Evolutionary conservation across 371 early-diverging fungal species (phyloP).

Genomic region (Thermomucor indicae-seudaticae): DNA sequence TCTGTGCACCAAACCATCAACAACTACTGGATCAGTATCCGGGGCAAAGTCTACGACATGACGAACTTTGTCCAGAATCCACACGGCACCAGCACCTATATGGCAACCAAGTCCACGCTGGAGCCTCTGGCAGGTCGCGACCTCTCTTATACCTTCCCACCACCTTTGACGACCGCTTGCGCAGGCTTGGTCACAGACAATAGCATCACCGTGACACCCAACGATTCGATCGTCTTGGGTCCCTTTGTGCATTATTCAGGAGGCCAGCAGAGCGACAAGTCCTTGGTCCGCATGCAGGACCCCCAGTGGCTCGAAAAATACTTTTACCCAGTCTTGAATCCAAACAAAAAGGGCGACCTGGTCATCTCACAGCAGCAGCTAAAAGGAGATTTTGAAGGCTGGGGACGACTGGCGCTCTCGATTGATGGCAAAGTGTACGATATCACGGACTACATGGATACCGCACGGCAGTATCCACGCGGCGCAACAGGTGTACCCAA

Average conservation of each 20-base stretch:
- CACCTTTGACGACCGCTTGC: conserved; percentile 50
- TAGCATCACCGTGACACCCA: conserved; percentile 30
- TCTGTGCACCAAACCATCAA: conserved; percentile 39
- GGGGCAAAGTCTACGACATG: conserved; percentile 80
- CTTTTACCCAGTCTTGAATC: conserved; percentile 31
- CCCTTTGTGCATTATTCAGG: conserved; percentile 28
- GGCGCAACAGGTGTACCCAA: conserved; percentile 21
- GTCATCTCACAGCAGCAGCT: conserved; percentile 19
- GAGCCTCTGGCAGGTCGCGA: conserved; percentile 54
- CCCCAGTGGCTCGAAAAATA: conserved; percentile 31
- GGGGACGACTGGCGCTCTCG: conserved; percentile 42
- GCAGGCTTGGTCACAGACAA: conserved; percentile 41
- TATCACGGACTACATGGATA: conserved; percentile 44
- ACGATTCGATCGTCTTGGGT: conserved; percentile 34
- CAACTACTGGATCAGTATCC: conserved; percentile 55
- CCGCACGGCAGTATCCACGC: conserved; percentile 29
- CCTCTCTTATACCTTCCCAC: conserved; percentile 54
- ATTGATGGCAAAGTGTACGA: conserved; percentile 62
- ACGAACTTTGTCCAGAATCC: conserved; percentile 59
- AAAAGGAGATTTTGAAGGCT: conserved; percentile 18
- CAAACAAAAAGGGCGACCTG: conserved; percentile 21
- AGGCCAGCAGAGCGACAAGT: conserved; percentile 14
- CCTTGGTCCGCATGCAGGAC: conserved; percentile 24
- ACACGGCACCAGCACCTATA: conserved; percentile 44
- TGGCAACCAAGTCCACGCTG: conserved; percentile 43